Conservation (phyloP, 2,329 filamentous ascomycete genomes). For the Apiospora sp. region DNA sequence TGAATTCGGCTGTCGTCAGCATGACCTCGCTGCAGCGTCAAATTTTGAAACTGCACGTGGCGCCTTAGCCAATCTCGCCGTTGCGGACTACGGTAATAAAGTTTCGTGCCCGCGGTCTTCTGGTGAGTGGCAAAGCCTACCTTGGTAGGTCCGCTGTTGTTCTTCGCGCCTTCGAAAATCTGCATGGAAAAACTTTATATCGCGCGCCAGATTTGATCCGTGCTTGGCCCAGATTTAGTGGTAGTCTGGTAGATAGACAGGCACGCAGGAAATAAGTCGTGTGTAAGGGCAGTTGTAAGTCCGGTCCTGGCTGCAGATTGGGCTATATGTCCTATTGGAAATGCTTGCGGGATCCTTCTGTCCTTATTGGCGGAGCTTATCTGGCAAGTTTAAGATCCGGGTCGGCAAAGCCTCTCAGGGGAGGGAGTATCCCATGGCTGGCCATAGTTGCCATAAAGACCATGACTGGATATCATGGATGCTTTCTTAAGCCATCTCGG, state of each 20-base stretch:
- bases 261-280: background rate
- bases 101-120: constrained; percentile 10
- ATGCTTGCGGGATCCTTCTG: constrained; percentile 11
- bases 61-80: constrained; percentile 19
- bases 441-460: background rate
- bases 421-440: background rate
- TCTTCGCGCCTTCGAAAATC: constrained; percentile 23
- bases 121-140: constrained; percentile 20
- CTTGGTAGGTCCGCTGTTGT: constrained; percentile 12
- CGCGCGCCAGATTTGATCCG: constrained; percentile 8
- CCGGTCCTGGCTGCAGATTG: background rate
- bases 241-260: background rate
- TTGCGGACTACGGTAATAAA: constrained; percentile 21
- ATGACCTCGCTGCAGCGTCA: constrained; percentile 16
- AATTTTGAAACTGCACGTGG: constrained; percentile 25
- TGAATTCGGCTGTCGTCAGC: constrained; percentile 11
- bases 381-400: constrained; percentile 8
- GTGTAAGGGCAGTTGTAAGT: background rate
- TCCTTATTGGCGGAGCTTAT: background rate
- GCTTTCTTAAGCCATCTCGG: constrained; percentile 46
- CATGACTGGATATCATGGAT: background rate
- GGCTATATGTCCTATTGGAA: constrained; percentile 8
- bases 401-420: background rate
- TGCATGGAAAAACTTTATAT: constrained; percentile 24
- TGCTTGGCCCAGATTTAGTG: constrained; percentile 18